Conservation (phyloP, 139 green algal genomes). For the Zygnema circumcarinatum region DNA sequence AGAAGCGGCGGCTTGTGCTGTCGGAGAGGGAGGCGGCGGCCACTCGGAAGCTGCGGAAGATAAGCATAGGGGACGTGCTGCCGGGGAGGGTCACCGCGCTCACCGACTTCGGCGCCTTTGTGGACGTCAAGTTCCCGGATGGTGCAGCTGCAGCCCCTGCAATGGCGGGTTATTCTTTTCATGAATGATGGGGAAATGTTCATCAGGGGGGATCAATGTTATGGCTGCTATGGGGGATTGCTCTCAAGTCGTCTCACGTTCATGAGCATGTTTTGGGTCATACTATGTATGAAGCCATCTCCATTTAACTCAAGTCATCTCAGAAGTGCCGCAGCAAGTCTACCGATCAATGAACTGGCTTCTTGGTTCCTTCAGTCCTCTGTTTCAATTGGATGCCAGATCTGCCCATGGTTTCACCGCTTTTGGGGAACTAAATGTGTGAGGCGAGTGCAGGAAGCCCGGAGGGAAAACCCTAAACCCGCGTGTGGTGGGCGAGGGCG, state of each 20-base stretch:
- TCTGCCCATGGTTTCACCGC: not conserved
- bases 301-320: too few relatives aligned
- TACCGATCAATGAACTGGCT: too few relatives aligned
- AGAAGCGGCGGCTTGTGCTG: constrained; percentile 4
- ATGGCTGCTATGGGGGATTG: not conserved
- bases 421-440: constrained; percentile 7
- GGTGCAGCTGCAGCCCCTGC: too few relatives aligned
- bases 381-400: not conserved
- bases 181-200: not conserved
- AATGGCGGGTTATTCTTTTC: constrained; percentile 2
- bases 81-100: constrained; percentile 1
- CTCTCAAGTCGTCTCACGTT: not conserved
- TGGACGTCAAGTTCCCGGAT: constrained; percentile 36
- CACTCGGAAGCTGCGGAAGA: not conserved
- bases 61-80: constrained; percentile 20
- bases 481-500: not conserved
- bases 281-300: too few relatives aligned
- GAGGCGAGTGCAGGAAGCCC: not conserved
- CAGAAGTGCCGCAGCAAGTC: too few relatives aligned
- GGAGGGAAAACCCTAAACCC: not conserved
- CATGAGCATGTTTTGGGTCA: constrained; percentile 1
- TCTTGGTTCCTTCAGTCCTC: too few relatives aligned
- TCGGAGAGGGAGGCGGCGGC: constrained; percentile 32
- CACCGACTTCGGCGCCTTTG: constrained; percentile 46
- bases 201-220: not conserved